phyloP scores from a whole-genome alignment of 2,329 filamentous ascomycete species.

The Colletotrichum liaoningense region DNA sequence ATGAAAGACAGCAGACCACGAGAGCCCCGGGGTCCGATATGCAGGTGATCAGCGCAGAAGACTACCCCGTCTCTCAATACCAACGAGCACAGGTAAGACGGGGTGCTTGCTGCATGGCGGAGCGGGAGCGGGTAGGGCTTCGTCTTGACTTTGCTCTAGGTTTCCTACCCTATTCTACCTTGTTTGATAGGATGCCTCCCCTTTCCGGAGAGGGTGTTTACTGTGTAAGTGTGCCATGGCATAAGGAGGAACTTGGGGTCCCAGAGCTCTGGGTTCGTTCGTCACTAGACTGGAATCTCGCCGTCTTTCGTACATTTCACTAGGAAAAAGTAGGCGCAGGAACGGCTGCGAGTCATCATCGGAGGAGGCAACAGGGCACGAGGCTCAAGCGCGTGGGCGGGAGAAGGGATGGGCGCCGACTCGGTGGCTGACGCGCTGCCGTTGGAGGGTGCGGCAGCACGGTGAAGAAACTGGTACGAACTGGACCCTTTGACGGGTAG shows the following conservation, averaged over 20 bases:
- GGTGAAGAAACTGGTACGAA: background rate
- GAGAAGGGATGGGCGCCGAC: conserved; percentile 21
- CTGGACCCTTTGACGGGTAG: background rate
- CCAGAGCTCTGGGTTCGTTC: background rate
- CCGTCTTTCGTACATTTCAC: background rate
- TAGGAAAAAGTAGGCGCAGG: background rate
- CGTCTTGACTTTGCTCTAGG: background rate
- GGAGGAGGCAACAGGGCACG: conserved; percentile 29
- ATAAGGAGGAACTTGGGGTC: conserved; percentile 9
- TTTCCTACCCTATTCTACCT: no score
- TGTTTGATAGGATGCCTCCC: no score
- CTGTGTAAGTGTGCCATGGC: conserved; percentile 7
- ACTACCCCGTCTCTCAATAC: conserved; percentile 19
- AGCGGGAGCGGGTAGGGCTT: conserved; percentile 35
- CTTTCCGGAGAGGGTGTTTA: no score
- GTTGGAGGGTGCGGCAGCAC: conserved; percentile 8
- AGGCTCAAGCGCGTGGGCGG: conserved; percentile 34
- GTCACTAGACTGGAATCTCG: background rate
- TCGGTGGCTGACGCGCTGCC: conserved; percentile 25
- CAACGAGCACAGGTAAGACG: conserved; percentile 25
- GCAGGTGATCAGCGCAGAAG: conserved; percentile 39
- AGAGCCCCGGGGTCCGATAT: background rate
- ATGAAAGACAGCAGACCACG: conserved; percentile 19
- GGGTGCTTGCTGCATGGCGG: conserved; percentile 7
- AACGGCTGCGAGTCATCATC: conserved; percentile 21